Percentiles rank a stretch among this genome's conserved stretches.
Conservation (phyloP, 345 rosid genomes). For the Euphorbia peplus region DNA sequence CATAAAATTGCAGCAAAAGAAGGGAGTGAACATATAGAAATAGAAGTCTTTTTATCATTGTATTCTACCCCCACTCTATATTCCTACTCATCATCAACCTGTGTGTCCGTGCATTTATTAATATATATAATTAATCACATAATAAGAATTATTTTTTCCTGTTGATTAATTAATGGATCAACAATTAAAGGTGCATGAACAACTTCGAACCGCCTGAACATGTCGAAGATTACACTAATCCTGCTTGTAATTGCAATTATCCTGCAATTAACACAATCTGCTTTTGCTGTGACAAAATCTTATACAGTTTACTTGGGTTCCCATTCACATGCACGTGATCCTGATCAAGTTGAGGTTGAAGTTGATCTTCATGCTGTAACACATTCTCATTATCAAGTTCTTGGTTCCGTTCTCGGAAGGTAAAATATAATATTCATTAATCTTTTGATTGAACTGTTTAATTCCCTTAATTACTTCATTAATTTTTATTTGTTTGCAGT, state of each 20-base stretch:
- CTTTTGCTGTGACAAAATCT: conserved; percentile 48
- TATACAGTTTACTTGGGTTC: conserved; percentile 75
- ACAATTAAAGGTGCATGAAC: too few species aligned
- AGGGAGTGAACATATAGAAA: too few species aligned
- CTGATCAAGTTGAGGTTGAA: conserved; percentile 31
- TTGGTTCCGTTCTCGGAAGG: conserved; percentile 54
- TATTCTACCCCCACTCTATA: neutral
- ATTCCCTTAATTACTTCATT: neutral
- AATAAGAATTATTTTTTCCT: too few species aligned
- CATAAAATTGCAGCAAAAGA: too few species aligned
- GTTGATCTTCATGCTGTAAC: conserved; percentile 37
- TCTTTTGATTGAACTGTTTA: too few species aligned
- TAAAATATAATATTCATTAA: too few species aligned
- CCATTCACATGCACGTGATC: too few species aligned
- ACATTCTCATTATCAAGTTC: conserved; percentile 46
- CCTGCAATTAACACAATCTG: conserved; percentile 24
- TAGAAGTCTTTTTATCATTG: neutral
- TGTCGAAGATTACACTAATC: neutral
- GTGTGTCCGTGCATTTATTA: too few species aligned
- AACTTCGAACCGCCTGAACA: too few species aligned
- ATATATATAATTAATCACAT: too few species aligned
- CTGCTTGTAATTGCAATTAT: neutral
- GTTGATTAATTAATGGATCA: too few species aligned
- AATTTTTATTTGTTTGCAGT: conserved; percentile 27
- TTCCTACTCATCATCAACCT: too few species aligned